Base-by-base conservation (phyloP, 1,284 basidiomycete species). In the Singerocomus rubriflavus region DNA sequence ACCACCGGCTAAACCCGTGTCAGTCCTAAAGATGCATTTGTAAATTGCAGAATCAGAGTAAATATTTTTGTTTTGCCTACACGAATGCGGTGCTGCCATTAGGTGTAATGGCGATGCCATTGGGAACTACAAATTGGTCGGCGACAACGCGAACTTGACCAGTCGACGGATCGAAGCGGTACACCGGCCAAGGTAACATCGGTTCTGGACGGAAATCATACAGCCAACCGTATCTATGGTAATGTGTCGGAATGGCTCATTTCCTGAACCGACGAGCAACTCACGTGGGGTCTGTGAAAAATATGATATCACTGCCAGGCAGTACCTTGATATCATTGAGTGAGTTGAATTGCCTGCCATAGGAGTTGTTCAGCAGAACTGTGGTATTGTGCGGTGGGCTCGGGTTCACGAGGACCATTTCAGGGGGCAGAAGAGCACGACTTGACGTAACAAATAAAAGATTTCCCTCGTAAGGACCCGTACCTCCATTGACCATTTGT, bases 271-370 rank as follows among this genome's bases (percentile, higher is more conserved):
- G 12, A 17, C 1, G 4, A 13, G 29, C 1, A n/a, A 73, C 79
- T 35, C 58, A 89, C 81, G 68, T 72, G 7, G 77, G 75, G 62
- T 91, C 90, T 0, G 84, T 87, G 68, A 89, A 88, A 69, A 84
- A 89, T 1, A 65, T 16, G 10, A 88, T 62, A 42, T 77, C 78
- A 13, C 79, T 79, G 45, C 75, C 82, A 0, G 84, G 84, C 52
- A 89, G 84, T 4, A 91, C 72, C 59, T 85, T 88, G 51, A 85
- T 71, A 62, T 93, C 90, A 64, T 92, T 91, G 46, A 91, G 68
- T 1, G 87, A 87, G 69, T 88, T 90, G 71, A 91, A 93, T 60
- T 91, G 87, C 9, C 86, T 73, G 4, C 89, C 89, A 58, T 79
- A 85, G 62, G 74, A 85, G 67, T 85, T 89, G 71, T 88, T 82